Percentiles rank a stretch among this genome's conserved stretches.
Evolutionary conservation across 2,329 filamentous ascomycete genomes (phyloP).

Genomic region (Tympanopsis confertula): DNA sequence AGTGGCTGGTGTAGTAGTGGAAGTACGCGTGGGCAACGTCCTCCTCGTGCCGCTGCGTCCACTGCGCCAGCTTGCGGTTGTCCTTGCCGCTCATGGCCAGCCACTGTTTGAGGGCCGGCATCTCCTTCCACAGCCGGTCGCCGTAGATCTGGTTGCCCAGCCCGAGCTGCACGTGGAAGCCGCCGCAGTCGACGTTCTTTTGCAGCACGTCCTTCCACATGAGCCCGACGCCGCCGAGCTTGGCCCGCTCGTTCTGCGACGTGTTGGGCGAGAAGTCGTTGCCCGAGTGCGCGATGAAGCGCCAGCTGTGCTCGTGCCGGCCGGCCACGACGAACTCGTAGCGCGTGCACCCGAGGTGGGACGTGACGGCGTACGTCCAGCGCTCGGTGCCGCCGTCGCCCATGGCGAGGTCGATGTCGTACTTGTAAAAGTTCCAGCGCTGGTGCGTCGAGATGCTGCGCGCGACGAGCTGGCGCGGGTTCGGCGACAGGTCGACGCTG

Average conservation of each 20-base stretch:
- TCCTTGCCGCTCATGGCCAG: conserved; percentile 85
- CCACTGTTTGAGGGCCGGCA: conserved; percentile 89
- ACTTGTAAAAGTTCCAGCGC: conserved; percentile 90
- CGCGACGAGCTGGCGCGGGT: conserved; percentile 74
- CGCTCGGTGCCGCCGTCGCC: conserved; percentile 67
- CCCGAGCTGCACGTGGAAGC: conserved; percentile 88
- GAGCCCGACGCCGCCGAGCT: conserved; percentile 77
- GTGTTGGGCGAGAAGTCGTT: conserved; percentile 91
- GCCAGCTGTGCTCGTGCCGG: conserved; percentile 80
- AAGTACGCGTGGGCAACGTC: conserved; percentile 95
- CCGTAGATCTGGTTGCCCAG: conserved; percentile 92
- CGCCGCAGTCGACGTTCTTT: conserved; percentile 91
- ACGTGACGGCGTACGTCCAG: conserved; percentile 98
- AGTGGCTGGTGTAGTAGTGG: conserved; percentile 97
- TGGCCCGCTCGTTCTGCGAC: conserved; percentile 71
- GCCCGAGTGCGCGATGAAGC: conserved; percentile 88
- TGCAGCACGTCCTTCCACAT: conserved; percentile 99
- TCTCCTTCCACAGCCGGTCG: conserved; percentile 90
- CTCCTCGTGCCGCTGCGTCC: conserved; percentile 91
- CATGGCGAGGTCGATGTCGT: conserved; percentile 85
- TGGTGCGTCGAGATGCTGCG: conserved; percentile 80
- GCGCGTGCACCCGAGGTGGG: conserved; percentile 89
- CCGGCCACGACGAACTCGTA: conserved; percentile 96
- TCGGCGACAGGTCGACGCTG: conserved; percentile 80
- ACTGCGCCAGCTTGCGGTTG: conserved; percentile 76